These are phyloP conservation scores for Phytophthora citrophthora DNA, from an alignment of 352 stramenopile species.

Conservation along the genomic window DNA sequence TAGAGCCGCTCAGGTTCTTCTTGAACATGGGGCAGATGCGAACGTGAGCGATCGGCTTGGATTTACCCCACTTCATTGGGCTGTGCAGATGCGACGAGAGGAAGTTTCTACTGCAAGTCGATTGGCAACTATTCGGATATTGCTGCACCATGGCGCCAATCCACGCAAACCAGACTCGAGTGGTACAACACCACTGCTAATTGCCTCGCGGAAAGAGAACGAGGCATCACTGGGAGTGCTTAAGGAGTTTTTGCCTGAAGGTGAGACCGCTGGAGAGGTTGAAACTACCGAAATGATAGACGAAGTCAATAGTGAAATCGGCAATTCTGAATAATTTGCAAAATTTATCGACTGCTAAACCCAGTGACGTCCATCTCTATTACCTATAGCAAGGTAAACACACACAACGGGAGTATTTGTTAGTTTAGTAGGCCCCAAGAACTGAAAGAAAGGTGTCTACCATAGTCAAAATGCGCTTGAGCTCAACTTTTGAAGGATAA, in stretches of 20 bases:
- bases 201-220: conserved; percentile 79
- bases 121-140: conserved; percentile 72
- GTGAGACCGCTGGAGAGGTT: conserved; percentile 18
- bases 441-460: conserved; percentile 45
- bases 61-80: conserved; percentile 84
- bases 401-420: background rate
- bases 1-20: conserved; percentile 58
- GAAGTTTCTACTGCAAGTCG: conserved; percentile 67
- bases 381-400: conserved; percentile 36
- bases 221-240: conserved; percentile 60
- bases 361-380: conserved; percentile 80
- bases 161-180: conserved; percentile 45
- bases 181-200: conserved; percentile 62
- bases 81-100: conserved; percentile 81
- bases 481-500: conserved; percentile 86
- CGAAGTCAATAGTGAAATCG: conserved; percentile 15
- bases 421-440: conserved; percentile 3
- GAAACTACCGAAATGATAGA: conserved; percentile 30
- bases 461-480: conserved; percentile 94
- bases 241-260: conserved; percentile 52
- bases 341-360: conserved; percentile 69
- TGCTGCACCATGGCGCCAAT: conserved; percentile 69
- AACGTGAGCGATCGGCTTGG: conserved; percentile 68
- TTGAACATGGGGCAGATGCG: conserved; percentile 68
- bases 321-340: conserved; percentile 31